Evolutionary conservation across 202 grass and related monocot species (phyloP).

Genomic region (Alloteropsis angusta): DNA sequence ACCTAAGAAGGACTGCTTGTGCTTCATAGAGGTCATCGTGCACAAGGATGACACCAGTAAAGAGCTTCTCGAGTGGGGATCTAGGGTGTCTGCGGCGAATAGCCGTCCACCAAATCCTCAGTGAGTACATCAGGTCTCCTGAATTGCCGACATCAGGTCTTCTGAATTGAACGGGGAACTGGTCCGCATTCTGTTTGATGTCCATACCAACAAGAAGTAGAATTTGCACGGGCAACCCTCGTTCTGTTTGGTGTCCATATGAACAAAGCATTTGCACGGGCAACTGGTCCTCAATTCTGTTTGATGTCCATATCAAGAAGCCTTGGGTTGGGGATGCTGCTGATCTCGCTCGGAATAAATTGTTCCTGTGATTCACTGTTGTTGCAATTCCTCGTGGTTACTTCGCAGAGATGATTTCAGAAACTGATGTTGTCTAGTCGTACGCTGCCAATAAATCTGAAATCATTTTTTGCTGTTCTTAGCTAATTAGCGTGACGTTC

Average conservation of each 20-base stretch:
- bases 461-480: neutral
- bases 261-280: no score
- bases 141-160: slow-evolving; percentile 10
- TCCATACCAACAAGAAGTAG: no score
- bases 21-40: slow-evolving; percentile 77
- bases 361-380: slow-evolving; percentile 8
- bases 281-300: neutral
- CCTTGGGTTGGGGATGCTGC: neutral
- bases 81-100: slow-evolving; percentile 63
- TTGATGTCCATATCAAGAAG: neutral
- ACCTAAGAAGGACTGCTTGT: slow-evolving; percentile 58
- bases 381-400: neutral
- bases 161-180: neutral
- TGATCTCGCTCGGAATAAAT: slow-evolving; percentile 20
- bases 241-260: no score
- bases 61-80: slow-evolving; percentile 85
- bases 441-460: slow-evolving; percentile 8
- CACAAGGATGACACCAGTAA: slow-evolving; percentile 89
- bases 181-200: no score
- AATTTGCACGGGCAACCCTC: no score
- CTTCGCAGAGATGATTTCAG: slow-evolving; percentile 13
- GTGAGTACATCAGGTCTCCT: slow-evolving; percentile 16
- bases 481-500: neutral
- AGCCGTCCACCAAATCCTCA: slow-evolving; percentile 74
- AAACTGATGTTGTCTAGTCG: neutral